Evolutionary conservation across 2,329 filamentous ascomycete genomes (phyloP).

Genomic region (Cladosporium sp.): DNA sequence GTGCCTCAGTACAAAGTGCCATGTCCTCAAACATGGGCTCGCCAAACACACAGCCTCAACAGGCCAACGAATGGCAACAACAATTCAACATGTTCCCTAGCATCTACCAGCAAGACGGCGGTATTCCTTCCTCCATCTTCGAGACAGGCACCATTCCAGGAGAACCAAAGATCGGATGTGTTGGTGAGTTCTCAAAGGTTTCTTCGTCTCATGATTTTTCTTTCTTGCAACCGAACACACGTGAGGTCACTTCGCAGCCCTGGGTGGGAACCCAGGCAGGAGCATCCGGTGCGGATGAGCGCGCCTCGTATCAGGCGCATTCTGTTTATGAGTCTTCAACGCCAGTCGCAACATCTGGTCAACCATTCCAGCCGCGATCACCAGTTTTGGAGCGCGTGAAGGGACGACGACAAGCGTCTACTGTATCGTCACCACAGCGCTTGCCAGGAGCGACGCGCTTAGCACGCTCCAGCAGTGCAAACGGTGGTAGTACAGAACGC

Average conservation of each 20-base stretch:
- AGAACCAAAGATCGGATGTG: conserved; percentile 34
- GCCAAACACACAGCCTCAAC: conserved; percentile 56
- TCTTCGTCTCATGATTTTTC: conserved; percentile 31
- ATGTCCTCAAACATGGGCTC: conserved; percentile 50
- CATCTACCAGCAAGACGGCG: conserved; percentile 54
- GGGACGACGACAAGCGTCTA: conserved; percentile 11
- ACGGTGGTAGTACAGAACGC: conserved; percentile 1
- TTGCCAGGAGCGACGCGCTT: conserved; percentile 6
- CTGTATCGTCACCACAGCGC: conserved; percentile 16
- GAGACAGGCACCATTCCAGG: conserved; percentile 29
- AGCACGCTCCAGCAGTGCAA: conserved; percentile 11
- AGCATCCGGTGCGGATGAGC: background rate
- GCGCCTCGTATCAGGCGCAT: background rate
- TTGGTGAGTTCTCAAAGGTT: conserved; percentile 45
- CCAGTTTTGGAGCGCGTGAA: conserved; percentile 23
- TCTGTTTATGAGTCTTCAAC: background rate
- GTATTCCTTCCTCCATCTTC: conserved; percentile 56
- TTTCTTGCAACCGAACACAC: conserved; percentile 5
- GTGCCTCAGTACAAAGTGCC: conserved; percentile 44
- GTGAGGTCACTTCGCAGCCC: background rate
- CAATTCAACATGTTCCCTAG: conserved; percentile 53
- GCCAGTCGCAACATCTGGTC: conserved; percentile 20
- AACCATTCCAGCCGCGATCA: conserved; percentile 12
- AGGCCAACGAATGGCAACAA: conserved; percentile 54
- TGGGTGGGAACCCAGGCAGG: background rate